These are phyloP conservation scores for Leccinum rimulosum DNA, from an alignment of 768 basidiomycete species.

Conservation along the genomic window DNA sequence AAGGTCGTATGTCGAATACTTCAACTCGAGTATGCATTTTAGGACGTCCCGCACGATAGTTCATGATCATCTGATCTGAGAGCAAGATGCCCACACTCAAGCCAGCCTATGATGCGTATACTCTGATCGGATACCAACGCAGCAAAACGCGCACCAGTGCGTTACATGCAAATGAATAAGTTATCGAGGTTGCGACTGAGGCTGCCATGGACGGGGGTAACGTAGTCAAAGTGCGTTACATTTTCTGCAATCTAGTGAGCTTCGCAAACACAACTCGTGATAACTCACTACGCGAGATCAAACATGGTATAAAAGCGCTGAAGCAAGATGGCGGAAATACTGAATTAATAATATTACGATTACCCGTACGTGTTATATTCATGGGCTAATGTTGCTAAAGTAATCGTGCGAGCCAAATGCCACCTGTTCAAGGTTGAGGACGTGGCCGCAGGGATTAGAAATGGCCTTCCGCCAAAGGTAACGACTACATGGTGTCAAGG, in stretches of 20 bases:
- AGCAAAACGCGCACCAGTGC: neutral
- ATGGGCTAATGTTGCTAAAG: slow-evolving; percentile 1
- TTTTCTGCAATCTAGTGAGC: too few relatives aligned
- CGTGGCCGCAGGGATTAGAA: slow-evolving; percentile 27
- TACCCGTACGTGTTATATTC: too few relatives aligned
- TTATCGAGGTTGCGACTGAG: neutral
- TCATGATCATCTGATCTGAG: neutral
- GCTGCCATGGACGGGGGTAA: neutral
- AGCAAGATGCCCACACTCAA: too few relatives aligned
- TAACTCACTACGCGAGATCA: too few relatives aligned
- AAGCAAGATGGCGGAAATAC: too few relatives aligned
- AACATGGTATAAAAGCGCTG: too few relatives aligned
- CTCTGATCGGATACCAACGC: neutral
- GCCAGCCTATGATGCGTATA: too few relatives aligned
- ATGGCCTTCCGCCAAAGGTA: slow-evolving; percentile 36
- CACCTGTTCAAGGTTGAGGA: slow-evolving; percentile 39
- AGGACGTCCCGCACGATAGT: too few relatives aligned
- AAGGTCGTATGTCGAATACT: too few relatives aligned
- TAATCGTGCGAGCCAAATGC: slow-evolving; percentile 26
- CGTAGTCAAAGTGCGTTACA: neutral
- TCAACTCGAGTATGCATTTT: too few relatives aligned
- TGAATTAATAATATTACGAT: too few relatives aligned
- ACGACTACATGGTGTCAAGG: slow-evolving; percentile 22
- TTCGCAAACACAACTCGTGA: too few relatives aligned
- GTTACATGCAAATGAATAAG: neutral